Conservation (phyloP, 2,329 filamentous ascomycete species). For the Fusarium sp. region DNA sequence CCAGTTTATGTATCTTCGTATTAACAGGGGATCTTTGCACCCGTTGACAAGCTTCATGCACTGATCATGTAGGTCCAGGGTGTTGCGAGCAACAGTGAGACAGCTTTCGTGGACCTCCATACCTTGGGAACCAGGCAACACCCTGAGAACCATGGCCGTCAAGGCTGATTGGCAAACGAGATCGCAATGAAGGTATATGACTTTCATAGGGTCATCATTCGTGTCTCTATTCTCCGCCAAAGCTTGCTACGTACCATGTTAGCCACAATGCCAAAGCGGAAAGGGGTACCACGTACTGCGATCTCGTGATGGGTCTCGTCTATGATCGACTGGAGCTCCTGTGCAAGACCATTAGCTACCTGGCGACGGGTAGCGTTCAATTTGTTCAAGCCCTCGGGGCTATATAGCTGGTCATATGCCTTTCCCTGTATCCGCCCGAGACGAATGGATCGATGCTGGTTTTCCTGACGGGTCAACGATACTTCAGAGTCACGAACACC, state of each 20-base stretch:
- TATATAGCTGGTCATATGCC: slow-evolving; percentile 48
- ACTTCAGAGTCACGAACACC: slow-evolving; percentile 48
- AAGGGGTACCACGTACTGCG: neutral
- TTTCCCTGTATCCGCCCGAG: slow-evolving; percentile 44
- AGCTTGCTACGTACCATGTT: slow-evolving; percentile 2
- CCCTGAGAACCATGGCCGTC: slow-evolving; percentile 47
- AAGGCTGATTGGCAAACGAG: slow-evolving; percentile 48
- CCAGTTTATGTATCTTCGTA: slow-evolving; percentile 51
- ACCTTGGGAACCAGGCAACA: slow-evolving; percentile 10
- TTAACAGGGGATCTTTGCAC: slow-evolving; percentile 41
- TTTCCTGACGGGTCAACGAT: slow-evolving; percentile 24
- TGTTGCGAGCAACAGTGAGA: slow-evolving; percentile 45
- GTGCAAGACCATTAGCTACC: neutral
- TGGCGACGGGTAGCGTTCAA: neutral
- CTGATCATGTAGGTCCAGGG: slow-evolving; percentile 47
- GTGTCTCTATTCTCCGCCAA: neutral
- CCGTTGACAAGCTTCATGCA: slow-evolving; percentile 42
- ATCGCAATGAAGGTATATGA: slow-evolving; percentile 46
- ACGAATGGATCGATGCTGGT: slow-evolving; percentile 29
- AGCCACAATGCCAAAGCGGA: neutral
- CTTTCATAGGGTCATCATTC: slow-evolving; percentile 37
- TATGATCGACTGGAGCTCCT: slow-evolving; percentile 16
- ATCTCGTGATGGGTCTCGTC: slow-evolving; percentile 15
- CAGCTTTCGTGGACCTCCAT: slow-evolving; percentile 37
- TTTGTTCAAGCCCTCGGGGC: slow-evolving; percentile 19